Percentiles rank a stretch among this genome's conserved stretches.
Evolutionary conservation across 2,329 filamentous ascomycete genomes (phyloP).

Genomic region (Paramyrothecium sp.): DNA sequence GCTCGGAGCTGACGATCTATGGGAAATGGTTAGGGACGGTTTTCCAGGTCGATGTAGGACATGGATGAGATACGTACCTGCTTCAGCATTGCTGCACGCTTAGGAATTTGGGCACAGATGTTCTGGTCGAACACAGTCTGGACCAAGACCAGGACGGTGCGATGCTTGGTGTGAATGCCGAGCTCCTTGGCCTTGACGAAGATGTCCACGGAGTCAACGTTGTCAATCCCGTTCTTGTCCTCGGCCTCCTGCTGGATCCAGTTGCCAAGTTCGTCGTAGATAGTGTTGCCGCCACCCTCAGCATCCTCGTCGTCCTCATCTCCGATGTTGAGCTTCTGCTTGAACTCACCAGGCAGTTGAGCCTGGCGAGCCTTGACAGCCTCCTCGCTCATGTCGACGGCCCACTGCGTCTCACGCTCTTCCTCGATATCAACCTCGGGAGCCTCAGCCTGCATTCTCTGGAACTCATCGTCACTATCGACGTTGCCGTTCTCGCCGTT

Average conservation of each 20-base stretch:
- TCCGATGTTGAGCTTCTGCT: slow-evolving; percentile 82
- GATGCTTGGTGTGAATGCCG: slow-evolving; percentile 92
- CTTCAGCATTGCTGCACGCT: slow-evolving; percentile 83
- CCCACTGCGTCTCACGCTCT: slow-evolving; percentile 87
- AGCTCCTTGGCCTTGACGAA: slow-evolving; percentile 97
- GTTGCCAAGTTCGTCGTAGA: slow-evolving; percentile 87
- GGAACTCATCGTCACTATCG: slow-evolving; percentile 89
- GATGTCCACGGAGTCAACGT: slow-evolving; percentile 85
- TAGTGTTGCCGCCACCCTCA: slow-evolving; percentile 70
- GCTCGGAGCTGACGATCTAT: slow-evolving; percentile 81
- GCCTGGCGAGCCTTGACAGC: slow-evolving; percentile 93
- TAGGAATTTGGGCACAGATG: slow-evolving; percentile 82
- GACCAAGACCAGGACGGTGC: slow-evolving; percentile 85
- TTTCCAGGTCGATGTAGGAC: neutral
- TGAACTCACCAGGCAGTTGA: slow-evolving; percentile 90
- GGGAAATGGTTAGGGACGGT: slow-evolving; percentile 23
- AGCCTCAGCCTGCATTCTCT: slow-evolving; percentile 69
- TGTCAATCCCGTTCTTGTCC: slow-evolving; percentile 70
- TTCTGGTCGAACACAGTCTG: slow-evolving; percentile 93
- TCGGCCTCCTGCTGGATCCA: slow-evolving; percentile 81
- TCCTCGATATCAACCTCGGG: slow-evolving; percentile 51
- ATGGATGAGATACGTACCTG: slow-evolving; percentile 65
- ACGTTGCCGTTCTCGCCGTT: slow-evolving; percentile 60
- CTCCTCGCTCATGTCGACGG: slow-evolving; percentile 93
- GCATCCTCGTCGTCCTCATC: slow-evolving; percentile 81